A percentile compares a stretch with the other conserved stretches of the same genome.
Evolutionary conservation across 768 basidiomycete genomes (phyloP).

Genomic region (Mycena vulgaris): DNA sequence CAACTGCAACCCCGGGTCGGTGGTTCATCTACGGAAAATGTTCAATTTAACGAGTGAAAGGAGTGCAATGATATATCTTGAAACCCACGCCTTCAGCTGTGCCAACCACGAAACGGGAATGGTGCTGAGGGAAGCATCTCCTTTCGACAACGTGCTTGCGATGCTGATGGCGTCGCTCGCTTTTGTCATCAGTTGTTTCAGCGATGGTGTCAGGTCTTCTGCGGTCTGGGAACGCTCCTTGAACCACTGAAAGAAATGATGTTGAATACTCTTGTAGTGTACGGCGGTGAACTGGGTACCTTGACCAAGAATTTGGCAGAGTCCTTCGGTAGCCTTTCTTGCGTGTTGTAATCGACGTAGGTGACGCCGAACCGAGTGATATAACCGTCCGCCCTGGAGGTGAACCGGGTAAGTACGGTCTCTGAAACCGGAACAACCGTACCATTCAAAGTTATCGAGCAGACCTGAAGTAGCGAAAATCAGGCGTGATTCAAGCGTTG

Average conservation of each 20-base stretch:
- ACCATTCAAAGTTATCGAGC: slow-evolving; percentile 83
- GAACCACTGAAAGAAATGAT: slow-evolving; percentile 54
- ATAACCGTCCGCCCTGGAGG: slow-evolving; percentile 75
- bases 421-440: slow-evolving; percentile 10
- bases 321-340: slow-evolving; percentile 75
- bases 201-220: slow-evolving; percentile 18
- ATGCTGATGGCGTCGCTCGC: slow-evolving; percentile 44
- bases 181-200: slow-evolving; percentile 21
- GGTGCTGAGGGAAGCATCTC: slow-evolving; percentile 30
- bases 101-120: slow-evolving; percentile 31
- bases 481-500: slow-evolving; percentile 8
- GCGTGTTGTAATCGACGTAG: slow-evolving; percentile 80
- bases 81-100: slow-evolving; percentile 43
- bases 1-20: neutral
- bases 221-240: slow-evolving; percentile 47
- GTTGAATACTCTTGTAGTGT: neutral
- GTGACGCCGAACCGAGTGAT: slow-evolving; percentile 79
- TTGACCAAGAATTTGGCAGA: slow-evolving; percentile 71
- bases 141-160: slow-evolving; percentile 39
- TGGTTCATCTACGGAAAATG: slow-evolving; percentile 31
- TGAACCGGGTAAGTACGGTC: slow-evolving; percentile 1
- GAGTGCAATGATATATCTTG: slow-evolving; percentile 44
- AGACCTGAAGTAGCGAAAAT: slow-evolving; percentile 58
- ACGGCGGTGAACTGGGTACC: slow-evolving; percentile 48
- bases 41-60: slow-evolving; percentile 45